Evolutionary conservation across 495 filamentous ascomycete species (phyloP), one percentile per base, ranked within the genome.

Genomic region (Pyrenopolyporus hunteri): DNA sequence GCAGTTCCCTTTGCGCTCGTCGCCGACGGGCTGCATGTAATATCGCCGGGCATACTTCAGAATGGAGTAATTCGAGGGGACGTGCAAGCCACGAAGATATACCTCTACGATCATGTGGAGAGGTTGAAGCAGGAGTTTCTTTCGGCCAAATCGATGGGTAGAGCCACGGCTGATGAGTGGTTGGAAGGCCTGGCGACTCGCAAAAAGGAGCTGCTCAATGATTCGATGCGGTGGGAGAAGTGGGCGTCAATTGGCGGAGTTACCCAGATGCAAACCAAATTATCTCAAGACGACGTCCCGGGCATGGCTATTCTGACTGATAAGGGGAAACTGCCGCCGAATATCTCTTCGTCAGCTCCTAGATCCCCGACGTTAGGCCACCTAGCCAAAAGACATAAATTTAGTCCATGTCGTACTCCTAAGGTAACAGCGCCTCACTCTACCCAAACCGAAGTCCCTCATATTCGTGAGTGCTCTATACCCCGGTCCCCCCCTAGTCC

Each of bases 151-250:
- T 73, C 76, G 7, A 80, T 87, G 66, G 87, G 87, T 16, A 51
- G 75, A 3, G 85, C 85, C 11, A 80, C 85, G 6, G 79, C 81
- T 13, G 85, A 87, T 39, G 88, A 91, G 69, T 93, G 89, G 89
- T 71, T 85, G 4, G 91, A 90, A 70, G 88, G 89, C 9, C 79
- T 92, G 2, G 80, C 81, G 33, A 71, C 58, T 8, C 79, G 82
- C 52, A 85, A 88, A n/a, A 82, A 80, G 54, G 76, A 83, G 25
- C 50, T 75, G 13, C 78, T 81, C 31, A 73, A 76, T 19, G 85
- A 90, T 60, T 76, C 83, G 14, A 74, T 79, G 16, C 83, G 85
- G 22, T 91, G 89, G 85, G 89, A 92, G 67, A 84, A 82, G 46
- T 92, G 85, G 81, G 85, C 87, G 49, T 72, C 71, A 11, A 70